phyloP scores from a whole-genome alignment of 225 moss, liverwort and hornwort genomes.

The Rhytidiadelphus loreus region DNA sequence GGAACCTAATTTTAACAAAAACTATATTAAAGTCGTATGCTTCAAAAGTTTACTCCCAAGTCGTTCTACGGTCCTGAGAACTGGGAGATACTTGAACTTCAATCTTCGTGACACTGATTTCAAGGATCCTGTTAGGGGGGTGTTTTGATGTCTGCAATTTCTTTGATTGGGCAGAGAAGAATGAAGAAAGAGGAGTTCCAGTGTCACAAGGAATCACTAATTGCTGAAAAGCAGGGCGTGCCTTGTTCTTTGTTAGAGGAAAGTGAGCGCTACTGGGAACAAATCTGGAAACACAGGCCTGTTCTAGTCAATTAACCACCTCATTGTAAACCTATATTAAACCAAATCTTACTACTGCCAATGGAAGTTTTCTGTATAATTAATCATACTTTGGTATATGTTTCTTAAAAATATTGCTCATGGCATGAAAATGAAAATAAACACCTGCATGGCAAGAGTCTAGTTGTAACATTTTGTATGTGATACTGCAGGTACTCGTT shows the following conservation, averaged over 20 bases:
- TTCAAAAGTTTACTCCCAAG: neutral
- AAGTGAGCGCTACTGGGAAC: conserved; percentile 30
- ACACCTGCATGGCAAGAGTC: neutral
- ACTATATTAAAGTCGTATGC: too few relatives aligned
- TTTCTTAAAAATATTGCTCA: neutral
- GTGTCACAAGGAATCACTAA: conserved; percentile 32
- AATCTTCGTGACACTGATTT: neutral
- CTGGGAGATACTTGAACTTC: neutral
- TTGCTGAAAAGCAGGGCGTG: conserved; percentile 24
- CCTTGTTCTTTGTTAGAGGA: conserved; percentile 24
- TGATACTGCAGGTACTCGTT: conserved; percentile 25
- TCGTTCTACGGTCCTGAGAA: neutral
- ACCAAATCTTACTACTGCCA: neutral
- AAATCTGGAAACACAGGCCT: conserved; percentile 37
- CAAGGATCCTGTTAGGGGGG: neutral
- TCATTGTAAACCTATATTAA: neutral
- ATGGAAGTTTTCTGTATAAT: neutral
- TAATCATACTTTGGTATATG: neutral
- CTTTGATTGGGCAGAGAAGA: conserved; percentile 5
- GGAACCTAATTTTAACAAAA: neutral
- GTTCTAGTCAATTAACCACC: neutral
- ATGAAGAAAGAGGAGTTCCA: conserved; percentile 37
- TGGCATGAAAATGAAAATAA: neutral
- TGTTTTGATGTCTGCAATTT: neutral
- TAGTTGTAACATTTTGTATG: neutral